Base-by-base conservation (phyloP, 139 green algal genomes). In the Pseudopediastrum boryanum region DNA sequence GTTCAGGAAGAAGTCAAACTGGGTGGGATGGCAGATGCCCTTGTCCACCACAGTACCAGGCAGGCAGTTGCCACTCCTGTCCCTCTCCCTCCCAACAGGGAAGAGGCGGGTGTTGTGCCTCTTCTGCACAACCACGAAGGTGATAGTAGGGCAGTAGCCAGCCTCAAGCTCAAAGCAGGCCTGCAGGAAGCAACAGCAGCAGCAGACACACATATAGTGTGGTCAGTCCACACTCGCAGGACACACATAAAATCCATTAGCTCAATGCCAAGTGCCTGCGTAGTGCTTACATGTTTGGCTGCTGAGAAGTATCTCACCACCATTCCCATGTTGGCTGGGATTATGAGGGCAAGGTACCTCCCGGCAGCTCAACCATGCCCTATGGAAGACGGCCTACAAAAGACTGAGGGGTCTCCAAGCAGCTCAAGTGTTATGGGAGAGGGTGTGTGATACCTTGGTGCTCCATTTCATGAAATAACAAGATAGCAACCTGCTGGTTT, bases 1-100 rank as follows among this genome's bases (percentile, higher is more conserved):
- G 85, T 94, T 94, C 8, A 98, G 89, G 82, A 90, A 98, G 85
- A 98, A 98, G 85, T 96, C 91, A 51, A 90, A 95, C 44, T 93
- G 89, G 16, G 63, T 75, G 44, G 86, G 75, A 42, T 80, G 62
- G 70, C 65, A 83, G 78, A 97, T 92, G 62, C 51, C 87, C 41
- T 67, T 80, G 85, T 96, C 94, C 42, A 97, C 82, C 63, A 94
- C 86, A 1, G 86, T 92, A 75, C 92, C 92, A 35, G 91, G 88
- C 66, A 88, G 51, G 35, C 90, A 70, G 81, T 92, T 94, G 61
- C 88, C 86, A 16, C 41, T 65, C 21, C 25, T 63, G 74, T 81
- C 74, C 12, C 35, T 36, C 5, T 38, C 62, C 27, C 64, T 80
- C 36, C 19, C 9, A 1, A 13, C 46, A 3, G 74, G 74, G 62